phyloP scores from a whole-genome alignment of 495 filamentous ascomycete species.

The Letharia columbiana region DNA sequence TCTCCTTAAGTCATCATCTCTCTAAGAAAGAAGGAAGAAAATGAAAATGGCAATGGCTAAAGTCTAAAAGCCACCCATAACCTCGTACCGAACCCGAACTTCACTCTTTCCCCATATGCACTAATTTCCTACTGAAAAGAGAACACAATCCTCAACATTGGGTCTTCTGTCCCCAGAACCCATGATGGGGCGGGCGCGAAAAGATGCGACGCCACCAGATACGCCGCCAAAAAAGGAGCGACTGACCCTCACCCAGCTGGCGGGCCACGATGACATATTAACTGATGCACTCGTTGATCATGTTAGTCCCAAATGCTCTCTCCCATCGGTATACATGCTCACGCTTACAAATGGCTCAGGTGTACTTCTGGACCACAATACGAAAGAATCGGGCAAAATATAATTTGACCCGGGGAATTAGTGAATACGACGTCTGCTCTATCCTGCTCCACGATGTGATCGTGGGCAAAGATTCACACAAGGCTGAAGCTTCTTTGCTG shows the following conservation, averaged over 20 bases:
- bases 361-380: constrained; percentile 90
- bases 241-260: constrained; percentile 76
- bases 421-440: constrained; percentile 67
- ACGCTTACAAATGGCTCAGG: constrained; percentile 40
- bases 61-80: constrained; percentile 1
- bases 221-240: constrained; percentile 39
- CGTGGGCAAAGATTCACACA: constrained; percentile 57
- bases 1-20: neutral
- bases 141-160: neutral
- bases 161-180: no score
- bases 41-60: neutral
- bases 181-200: constrained; percentile 13
- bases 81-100: neutral
- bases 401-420: constrained; percentile 68
- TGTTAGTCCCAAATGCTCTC: constrained; percentile 47
- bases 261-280: constrained; percentile 90
- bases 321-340: neutral
- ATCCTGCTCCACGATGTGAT: constrained; percentile 73
- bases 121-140: neutral
- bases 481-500: constrained; percentile 64
- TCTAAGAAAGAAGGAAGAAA: neutral
- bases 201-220: constrained; percentile 17
- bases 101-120: constrained; percentile 9
- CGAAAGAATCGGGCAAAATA: constrained; percentile 90
- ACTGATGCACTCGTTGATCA: constrained; percentile 94